Conservation (phyloP, 202 grass and related monocot genomes). For the Carex arenaria region DNA sequence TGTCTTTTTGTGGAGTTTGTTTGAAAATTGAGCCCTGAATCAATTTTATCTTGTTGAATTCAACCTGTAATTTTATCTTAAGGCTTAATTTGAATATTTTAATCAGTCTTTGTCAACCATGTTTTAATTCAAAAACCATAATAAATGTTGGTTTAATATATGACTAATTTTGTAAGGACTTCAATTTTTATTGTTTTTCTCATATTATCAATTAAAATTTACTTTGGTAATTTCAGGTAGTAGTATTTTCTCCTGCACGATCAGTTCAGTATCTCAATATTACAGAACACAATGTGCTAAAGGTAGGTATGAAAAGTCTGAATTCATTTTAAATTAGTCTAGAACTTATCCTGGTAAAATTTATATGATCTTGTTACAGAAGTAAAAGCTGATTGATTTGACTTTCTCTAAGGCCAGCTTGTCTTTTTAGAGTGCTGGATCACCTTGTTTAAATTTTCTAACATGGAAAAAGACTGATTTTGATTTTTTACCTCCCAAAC, state of each 20-base stretch:
- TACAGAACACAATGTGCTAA: constrained; percentile 48
- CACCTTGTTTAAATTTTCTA: neutral
- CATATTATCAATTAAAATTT: neutral
- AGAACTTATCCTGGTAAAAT: neutral
- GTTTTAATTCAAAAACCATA: neutral
- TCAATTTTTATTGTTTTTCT: neutral
- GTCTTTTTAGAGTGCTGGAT: neutral
- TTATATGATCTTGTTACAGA: neutral
- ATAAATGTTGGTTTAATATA: neutral
- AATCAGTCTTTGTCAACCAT: neutral
- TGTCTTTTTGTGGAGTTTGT: neutral
- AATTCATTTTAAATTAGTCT: neutral
- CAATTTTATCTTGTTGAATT: neutral
- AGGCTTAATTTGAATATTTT: neutral
- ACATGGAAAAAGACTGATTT: neutral
- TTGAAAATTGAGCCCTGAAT: neutral
- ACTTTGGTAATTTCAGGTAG: constrained; percentile 42
- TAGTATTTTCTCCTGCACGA: constrained; percentile 42
- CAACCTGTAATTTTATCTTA: neutral
- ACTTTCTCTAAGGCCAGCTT: neutral
- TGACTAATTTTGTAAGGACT: neutral
- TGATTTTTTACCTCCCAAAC: neutral
- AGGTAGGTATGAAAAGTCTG: constrained; percentile 33
- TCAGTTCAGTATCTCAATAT: constrained; percentile 53
- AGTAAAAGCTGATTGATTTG: constrained; percentile 1